Evolutionary conservation across 2,329 filamentous ascomycete genomes (phyloP), one percentile per base, ranked within the genome.

Genomic region (Leptographium galeiforme): DNA sequence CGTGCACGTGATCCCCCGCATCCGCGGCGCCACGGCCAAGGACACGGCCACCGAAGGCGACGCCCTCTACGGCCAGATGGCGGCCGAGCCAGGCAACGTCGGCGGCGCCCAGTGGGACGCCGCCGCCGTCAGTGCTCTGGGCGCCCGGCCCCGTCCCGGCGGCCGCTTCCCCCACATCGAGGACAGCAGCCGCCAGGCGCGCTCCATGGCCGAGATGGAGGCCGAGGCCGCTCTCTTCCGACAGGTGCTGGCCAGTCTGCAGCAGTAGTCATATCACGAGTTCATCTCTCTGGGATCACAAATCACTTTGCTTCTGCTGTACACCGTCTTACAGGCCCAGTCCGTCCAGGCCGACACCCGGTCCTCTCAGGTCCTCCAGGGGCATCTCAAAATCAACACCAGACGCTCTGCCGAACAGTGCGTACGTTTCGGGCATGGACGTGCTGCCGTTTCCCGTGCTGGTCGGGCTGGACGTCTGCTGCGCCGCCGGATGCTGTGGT

Each of bases 1-100:
- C 70, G 86, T 89, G 32, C 93, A 98, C 70, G 79, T 96, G 49
- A 91, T 96, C 52, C 90, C 90, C 19, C 73, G 90, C 39, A 72
- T 72, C 55, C 72, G 70, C 55, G 77, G 82, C 41, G 75, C 81
- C 64, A 75, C 66, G 64, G 71, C 61, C 36, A 68, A 69, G 57
- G 55, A 58, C 19, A 58, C 58, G 8, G 59, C 64, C 52, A 64
- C 65, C 6, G 64, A 58, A 74, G 79, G 49, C 10, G 90, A 95
- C 68, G 80, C 79, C 56, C 78, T 98, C 51, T 97, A 98, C 69
- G 79, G 82, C 57, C 76, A 81, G 70, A 78, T 98, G 73, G 88
- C 95, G 62, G 79, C 78, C 33, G 87, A 95, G 68, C 85, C 89
- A 58, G 91, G 90, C 0, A 86, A 97, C 69, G 72, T 97, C 14